phyloP scores from a whole-genome alignment of 805 yeast genomes.

The Wickerhamiella parazyma region DNA sequence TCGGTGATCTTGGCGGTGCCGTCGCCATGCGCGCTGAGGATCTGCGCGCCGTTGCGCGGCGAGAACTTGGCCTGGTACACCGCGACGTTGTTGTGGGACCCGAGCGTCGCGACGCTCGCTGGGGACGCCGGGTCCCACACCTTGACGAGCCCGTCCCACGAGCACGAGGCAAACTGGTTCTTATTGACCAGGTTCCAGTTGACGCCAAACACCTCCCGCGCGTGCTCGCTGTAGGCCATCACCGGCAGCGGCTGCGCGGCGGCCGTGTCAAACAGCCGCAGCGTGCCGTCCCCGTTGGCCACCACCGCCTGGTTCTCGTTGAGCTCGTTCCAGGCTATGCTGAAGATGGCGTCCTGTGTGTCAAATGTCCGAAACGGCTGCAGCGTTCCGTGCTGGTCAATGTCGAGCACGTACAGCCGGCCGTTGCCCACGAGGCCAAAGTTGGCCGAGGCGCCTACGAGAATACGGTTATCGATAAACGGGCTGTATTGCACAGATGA shows the following conservation, averaged over 20 bases:
- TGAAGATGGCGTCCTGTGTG: constrained; percentile 88
- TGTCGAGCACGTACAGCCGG: constrained; percentile 53
- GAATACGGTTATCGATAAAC: constrained; percentile 74
- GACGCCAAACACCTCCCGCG: constrained; percentile 57
- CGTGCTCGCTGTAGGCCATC: constrained; percentile 44
- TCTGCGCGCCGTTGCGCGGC: constrained; percentile 64
- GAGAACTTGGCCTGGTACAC: constrained; percentile 70
- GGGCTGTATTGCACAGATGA: constrained; percentile 85
- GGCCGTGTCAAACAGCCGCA: constrained; percentile 66
- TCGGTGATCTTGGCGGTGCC: constrained; percentile 77
- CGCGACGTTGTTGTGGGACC: constrained; percentile 14
- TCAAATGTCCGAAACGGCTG: constrained; percentile 47
- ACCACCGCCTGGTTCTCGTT: constrained; percentile 76
- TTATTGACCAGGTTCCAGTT: constrained; percentile 65
- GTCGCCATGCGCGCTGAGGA: constrained; percentile 61
- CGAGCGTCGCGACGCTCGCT: constrained; percentile 8
- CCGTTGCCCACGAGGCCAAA: constrained; percentile 95
- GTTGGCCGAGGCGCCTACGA: constrained; percentile 83
- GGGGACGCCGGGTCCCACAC: constrained; percentile 23
- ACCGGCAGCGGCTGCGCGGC: constrained; percentile 22
- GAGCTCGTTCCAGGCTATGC: constrained; percentile 76
- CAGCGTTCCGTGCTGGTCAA: constrained; percentile 53
- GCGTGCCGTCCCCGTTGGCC: constrained; percentile 83
- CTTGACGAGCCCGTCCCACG: constrained; percentile 88
- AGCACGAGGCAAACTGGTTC: constrained; percentile 53